Conservation (phyloP, 2,329 filamentous ascomycete species). For the Trichoderma lentiforme region DNA sequence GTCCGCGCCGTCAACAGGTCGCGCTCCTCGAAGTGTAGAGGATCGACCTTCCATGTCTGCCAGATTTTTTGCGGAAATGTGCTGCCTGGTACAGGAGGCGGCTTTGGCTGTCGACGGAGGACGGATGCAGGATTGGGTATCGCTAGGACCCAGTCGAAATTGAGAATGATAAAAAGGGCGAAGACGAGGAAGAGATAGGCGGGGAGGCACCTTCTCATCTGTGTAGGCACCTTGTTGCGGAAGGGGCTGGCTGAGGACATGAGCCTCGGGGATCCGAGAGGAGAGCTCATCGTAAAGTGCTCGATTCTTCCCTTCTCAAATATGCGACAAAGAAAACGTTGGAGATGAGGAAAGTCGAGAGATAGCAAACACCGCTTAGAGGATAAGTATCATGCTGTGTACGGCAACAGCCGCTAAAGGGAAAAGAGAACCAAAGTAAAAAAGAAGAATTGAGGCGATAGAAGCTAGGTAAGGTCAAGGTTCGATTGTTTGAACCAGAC, state of each 20-base stretch:
- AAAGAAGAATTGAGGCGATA: background rate
- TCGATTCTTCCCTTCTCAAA: background rate
- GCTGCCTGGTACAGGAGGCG: conserved; percentile 16
- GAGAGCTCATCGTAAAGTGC: conserved; percentile 29
- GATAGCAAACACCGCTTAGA: background rate
- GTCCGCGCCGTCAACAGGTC: conserved; percentile 59
- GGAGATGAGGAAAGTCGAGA: background rate
- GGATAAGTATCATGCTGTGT: background rate
- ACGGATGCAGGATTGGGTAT: conserved; percentile 26
- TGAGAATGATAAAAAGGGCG: conserved; percentile 46
- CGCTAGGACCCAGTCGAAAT: conserved; percentile 39
- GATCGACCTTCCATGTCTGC: conserved; percentile 73
- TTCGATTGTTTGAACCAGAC: background rate
- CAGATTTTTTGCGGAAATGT: conserved; percentile 67
- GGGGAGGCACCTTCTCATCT: conserved; percentile 41
- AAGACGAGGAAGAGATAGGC: conserved; percentile 44
- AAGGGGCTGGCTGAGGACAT: conserved; percentile 32
- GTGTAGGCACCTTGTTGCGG: conserved; percentile 18
- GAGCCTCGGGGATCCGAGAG: conserved; percentile 37
- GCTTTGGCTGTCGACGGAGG: conserved; percentile 21
- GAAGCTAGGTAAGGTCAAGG: background rate
- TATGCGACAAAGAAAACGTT: background rate
- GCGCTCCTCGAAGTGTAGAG: conserved; percentile 62
- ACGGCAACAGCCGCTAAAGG: background rate
- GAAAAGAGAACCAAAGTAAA: background rate